Conservation (phyloP, 768 basidiomycete species). For the Hysterangium stoloniferum region DNA sequence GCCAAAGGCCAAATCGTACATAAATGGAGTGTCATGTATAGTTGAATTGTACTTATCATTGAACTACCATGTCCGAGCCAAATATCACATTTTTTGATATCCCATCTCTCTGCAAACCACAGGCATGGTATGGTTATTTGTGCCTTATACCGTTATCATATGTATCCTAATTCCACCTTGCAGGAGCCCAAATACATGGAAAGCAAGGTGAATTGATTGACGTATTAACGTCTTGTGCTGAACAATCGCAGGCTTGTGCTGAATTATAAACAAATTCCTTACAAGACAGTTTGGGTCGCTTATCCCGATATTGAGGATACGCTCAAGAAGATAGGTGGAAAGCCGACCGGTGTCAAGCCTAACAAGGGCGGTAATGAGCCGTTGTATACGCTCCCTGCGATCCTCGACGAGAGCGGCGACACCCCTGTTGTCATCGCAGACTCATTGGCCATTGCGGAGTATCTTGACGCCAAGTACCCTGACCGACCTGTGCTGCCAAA, state of each 20-base stretch:
- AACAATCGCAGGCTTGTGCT: conserved; percentile 48
- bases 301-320: conserved; percentile 60
- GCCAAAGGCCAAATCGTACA: conserved; percentile 46
- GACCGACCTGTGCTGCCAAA: conserved; percentile 66
- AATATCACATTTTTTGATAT: too few relatives aligned
- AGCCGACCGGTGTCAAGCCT: conserved; percentile 25
- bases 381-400: conserved; percentile 64
- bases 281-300: conserved; percentile 65
- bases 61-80: too few relatives aligned
- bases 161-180: conserved; percentile 14
- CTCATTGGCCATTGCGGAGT: conserved; percentile 57
- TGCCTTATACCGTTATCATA: too few relatives aligned
- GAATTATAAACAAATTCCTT: conserved; percentile 68
- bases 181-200: conserved; percentile 59
- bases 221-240: background rate
- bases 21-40: conserved; percentile 37
- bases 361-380: conserved; percentile 38
- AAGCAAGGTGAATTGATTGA: conserved; percentile 42
- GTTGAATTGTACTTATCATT: too few relatives aligned
- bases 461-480: conserved; percentile 61
- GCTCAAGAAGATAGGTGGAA: conserved; percentile 29
- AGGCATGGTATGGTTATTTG: too few relatives aligned
- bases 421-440: conserved; percentile 52
- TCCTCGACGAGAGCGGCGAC: conserved; percentile 45
- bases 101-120: too few relatives aligned